These are phyloP conservation scores for Penicillium antarcticum DNA, from an alignment of 495 filamentous ascomycete genomes.

Conservation along the genomic window DNA sequence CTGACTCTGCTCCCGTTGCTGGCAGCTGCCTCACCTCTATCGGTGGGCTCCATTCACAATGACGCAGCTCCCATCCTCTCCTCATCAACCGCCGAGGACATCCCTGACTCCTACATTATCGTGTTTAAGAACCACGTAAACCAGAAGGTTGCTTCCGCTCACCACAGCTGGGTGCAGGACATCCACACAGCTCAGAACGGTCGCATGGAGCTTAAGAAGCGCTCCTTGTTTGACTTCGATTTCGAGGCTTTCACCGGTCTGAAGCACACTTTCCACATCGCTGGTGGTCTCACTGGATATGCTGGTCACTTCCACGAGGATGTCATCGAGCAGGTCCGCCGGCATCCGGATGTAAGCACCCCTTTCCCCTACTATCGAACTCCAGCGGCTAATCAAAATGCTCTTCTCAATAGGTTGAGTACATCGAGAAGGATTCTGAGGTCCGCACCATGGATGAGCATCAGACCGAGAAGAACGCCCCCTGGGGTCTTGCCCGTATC, in stretches of 20 bases:
- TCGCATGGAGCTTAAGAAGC: slow-evolving; percentile 83
- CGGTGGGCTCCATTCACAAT: slow-evolving; percentile 77
- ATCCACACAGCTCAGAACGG: slow-evolving; percentile 55
- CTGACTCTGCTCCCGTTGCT: slow-evolving; percentile 63
- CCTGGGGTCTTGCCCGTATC: slow-evolving; percentile 97
- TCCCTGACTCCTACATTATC: slow-evolving; percentile 94
- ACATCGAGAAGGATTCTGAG: slow-evolving; percentile 89
- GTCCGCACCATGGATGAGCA: slow-evolving; percentile 70
- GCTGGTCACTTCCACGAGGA: slow-evolving; percentile 94
- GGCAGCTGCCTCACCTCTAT: slow-evolving; percentile 71
- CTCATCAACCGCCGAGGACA: slow-evolving; percentile 65
- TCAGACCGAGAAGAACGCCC: slow-evolving; percentile 81
- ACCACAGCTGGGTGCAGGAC: slow-evolving; percentile 91
- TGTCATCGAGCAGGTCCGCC: slow-evolving; percentile 88
- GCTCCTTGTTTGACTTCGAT: slow-evolving; percentile 70
- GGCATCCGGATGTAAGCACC: slow-evolving; percentile 91
- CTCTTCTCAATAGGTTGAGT: slow-evolving; percentile 70
- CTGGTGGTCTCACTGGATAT: slow-evolving; percentile 80
- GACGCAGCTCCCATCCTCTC: slow-evolving; percentile 87
- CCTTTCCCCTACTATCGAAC: slow-evolving; percentile 2
- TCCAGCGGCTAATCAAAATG: slow-evolving; percentile 11
- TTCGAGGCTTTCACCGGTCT: slow-evolving; percentile 76
- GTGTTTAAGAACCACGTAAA: slow-evolving; percentile 96
- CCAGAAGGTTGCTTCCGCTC: slow-evolving; percentile 59
- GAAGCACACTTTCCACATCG: slow-evolving; percentile 94